Evolutionary conservation across 495 filamentous ascomycete genomes (phyloP), one percentile per base, ranked within the genome.

Genomic region (Trichoderma virens): DNA sequence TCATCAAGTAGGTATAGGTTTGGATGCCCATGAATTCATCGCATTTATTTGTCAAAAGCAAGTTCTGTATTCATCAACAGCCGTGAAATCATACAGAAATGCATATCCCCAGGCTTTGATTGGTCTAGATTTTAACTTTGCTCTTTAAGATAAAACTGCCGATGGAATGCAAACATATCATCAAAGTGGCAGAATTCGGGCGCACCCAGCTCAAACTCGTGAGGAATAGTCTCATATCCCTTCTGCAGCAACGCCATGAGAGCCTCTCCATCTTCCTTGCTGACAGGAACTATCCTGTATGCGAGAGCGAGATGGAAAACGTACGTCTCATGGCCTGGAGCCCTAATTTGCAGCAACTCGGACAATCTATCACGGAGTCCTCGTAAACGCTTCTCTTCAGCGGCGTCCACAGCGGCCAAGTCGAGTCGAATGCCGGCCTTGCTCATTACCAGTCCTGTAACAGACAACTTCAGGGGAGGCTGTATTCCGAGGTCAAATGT

Each of bases 171-270:
- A 45, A 68, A 66, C 69, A 70, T 69, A 43, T 70, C 38, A 31
- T 68, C 65, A 56, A 69, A 70, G 9, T 54, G 65, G 27, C 69
- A 72, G 61, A 70, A 69, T 56, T 70, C 70, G 1, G 67, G 67
- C 34, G 31, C 51, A 2, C 67, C 70, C 3, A 72, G 64, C 63
- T 68, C 66, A 47, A 69, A 66, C 59, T 66, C 62, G 56, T 60
- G 47, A 7, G 63, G 39, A 65, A 69, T 67, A 3, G 16, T 61
- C 13, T 35, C 25, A 39, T 64, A 64, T 28, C 66, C 61, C 1
- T 62, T 60, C 54, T 20, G 25, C 8, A 70, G 35, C 47, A 72
- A 18, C 27, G 25, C 32, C 6, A 8, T 31, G 39, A 72, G 28
- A 39, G 60, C 62, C 8, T 27, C 61, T 32, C 59, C 30, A 63